Base-by-base conservation (phyloP, 495 filamentous ascomycete genomes). In the Immersiella caudata region DNA sequence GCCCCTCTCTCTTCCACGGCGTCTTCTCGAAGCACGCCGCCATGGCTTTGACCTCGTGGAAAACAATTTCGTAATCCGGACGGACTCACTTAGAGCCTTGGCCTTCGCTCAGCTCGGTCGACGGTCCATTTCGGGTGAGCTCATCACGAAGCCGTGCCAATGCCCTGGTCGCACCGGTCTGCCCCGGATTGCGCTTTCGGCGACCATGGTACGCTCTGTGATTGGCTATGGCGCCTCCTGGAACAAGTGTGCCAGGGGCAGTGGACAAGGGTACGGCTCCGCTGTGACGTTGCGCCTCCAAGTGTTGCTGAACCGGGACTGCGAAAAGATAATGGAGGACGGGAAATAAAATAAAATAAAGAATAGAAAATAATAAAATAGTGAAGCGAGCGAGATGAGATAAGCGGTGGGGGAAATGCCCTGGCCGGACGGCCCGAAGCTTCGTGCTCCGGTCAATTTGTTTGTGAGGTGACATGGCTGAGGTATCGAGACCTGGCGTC, bases 321-420 rank as follows among this genome's bases (percentile, higher is more conserved):
- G 40, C 16, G 40, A 33, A 20, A 29, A 60, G 57, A 25, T 55
- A 24, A 24, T 26, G 3, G 24, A 55, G 50, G 21, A 18, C 6
- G 6, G 4, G n/a, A 55, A 55, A 12, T 22, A 55, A 16, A 64
- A 64, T 64, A 64, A 63, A 63, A 51, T 67, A 60, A 68, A 20
- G 25, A 33, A 55, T 18, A 26, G 22, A 59, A 9, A 50, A 22
- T 57, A 59, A 63, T 49, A 26, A 62, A 63, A 59, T 24, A 50
- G 20, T 16, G 6, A 0, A 60, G 27, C 20, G 20, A 9, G 27
- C 40, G 24, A 46, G 35, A 58, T 40, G 16, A 26, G n/a, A 57
- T 58, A 4, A 33, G 29, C 8, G 29, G 29, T 4, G 29, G 8
- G 29, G 29, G 12, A 56, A 18, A 56, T 16, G 29, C 25, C 33